phyloP scores from a whole-genome alignment of 352 stramenopile species.

The Phytophthora citrophthora region DNA sequence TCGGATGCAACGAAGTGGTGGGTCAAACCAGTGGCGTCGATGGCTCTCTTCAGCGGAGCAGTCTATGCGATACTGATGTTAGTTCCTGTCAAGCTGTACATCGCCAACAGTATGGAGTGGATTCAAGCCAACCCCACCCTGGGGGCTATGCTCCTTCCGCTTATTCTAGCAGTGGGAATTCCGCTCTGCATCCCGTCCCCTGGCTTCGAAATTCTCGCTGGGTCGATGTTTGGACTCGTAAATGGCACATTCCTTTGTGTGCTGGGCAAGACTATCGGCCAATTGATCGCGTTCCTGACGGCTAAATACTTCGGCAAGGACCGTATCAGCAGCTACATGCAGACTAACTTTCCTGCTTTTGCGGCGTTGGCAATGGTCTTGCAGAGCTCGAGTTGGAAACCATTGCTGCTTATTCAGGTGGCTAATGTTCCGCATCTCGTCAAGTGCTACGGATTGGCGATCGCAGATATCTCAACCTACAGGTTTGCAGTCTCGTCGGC shows the following conservation, averaged over 20 bases:
- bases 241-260: slow-evolving; percentile 59
- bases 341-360: slow-evolving; percentile 66
- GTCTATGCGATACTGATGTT: slow-evolving; percentile 32
- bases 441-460: slow-evolving; percentile 79
- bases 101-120: slow-evolving; percentile 42
- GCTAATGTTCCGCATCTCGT: slow-evolving; percentile 73
- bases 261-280: slow-evolving; percentile 64
- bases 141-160: slow-evolving; percentile 57
- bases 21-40: slow-evolving; percentile 30
- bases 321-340: slow-evolving; percentile 54
- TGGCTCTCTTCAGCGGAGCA: slow-evolving; percentile 8
- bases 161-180: slow-evolving; percentile 62
- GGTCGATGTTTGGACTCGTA: slow-evolving; percentile 68
- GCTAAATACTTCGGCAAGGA: slow-evolving; percentile 67
- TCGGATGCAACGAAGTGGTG: slow-evolving; percentile 23
- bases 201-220: slow-evolving; percentile 67
- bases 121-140: slow-evolving; percentile 53
- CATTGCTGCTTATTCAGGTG: slow-evolving; percentile 72
- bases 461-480: slow-evolving; percentile 62
- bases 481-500: slow-evolving; percentile 67
- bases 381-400: slow-evolving; percentile 73
- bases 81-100: slow-evolving; percentile 55
- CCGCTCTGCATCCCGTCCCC: slow-evolving; percentile 72
- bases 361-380: slow-evolving; percentile 54
- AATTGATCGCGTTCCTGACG: slow-evolving; percentile 66